Conservation (phyloP, 2,329 filamentous ascomycete species). For the Aureobasidium mangrovei region DNA sequence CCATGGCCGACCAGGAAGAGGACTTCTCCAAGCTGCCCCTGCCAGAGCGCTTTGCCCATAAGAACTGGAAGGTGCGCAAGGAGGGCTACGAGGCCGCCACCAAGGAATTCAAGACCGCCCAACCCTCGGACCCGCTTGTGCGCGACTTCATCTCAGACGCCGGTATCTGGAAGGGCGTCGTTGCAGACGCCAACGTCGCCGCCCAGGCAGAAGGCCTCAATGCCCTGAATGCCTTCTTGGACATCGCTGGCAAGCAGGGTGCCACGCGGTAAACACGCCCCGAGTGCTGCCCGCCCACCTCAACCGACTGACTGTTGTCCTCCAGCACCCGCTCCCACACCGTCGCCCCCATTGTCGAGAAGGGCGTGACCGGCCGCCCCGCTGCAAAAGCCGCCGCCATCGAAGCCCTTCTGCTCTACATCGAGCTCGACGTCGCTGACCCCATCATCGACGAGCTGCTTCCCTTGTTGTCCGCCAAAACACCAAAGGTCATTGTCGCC, state of each 20-base stretch:
- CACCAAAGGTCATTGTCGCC: slow-evolving; percentile 76
- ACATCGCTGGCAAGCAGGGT: slow-evolving; percentile 75
- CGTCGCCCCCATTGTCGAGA: slow-evolving; percentile 75
- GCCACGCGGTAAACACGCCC: slow-evolving; percentile 50
- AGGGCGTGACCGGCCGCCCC: slow-evolving; percentile 81
- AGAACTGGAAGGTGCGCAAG: slow-evolving; percentile 97
- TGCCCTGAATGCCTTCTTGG: slow-evolving; percentile 83
- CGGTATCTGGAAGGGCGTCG: slow-evolving; percentile 82
- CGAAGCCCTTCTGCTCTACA: slow-evolving; percentile 78
- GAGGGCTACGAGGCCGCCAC: slow-evolving; percentile 86
- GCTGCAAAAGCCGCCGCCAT: slow-evolving; percentile 79
- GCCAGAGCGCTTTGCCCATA: slow-evolving; percentile 74
- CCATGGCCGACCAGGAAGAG: slow-evolving; percentile 75
- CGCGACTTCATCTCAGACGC: slow-evolving; percentile 79
- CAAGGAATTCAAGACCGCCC: slow-evolving; percentile 75
- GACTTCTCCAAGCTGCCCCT: slow-evolving; percentile 74
- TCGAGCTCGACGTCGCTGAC: slow-evolving; percentile 78
- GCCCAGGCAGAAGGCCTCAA: slow-evolving; percentile 89
- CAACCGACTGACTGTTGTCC: slow-evolving; percentile 1
- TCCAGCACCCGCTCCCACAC: slow-evolving; percentile 63
- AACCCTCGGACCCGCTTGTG: slow-evolving; percentile 78
- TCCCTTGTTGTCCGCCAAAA: slow-evolving; percentile 74
- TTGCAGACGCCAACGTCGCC: slow-evolving; percentile 90
- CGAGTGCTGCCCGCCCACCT: background rate
- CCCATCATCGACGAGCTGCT: slow-evolving; percentile 87